Percentiles rank a stretch among this genome's conserved stretches.
These are phyloP conservation scores for Clarireedia paspali DNA, from an alignment of 2,329 filamentous ascomycete genomes.

Conservation along the genomic window DNA sequence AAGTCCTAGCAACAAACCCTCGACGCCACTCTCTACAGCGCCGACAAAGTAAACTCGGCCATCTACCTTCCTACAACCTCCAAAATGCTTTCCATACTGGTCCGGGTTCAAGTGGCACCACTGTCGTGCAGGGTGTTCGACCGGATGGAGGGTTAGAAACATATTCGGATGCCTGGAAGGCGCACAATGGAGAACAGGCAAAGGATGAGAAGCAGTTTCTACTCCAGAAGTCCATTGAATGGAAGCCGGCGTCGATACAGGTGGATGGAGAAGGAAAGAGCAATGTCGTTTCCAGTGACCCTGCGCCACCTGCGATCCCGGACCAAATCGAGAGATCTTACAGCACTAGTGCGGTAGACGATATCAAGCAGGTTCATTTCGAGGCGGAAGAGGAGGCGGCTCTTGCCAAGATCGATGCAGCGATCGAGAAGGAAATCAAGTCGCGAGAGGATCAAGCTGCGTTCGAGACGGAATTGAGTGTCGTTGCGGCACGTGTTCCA, in stretches of 20 bases:
- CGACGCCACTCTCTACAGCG: constrained; percentile 53
- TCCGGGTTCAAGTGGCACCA: constrained; percentile 33
- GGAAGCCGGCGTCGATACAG: constrained; percentile 52
- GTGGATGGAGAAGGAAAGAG: constrained; percentile 19
- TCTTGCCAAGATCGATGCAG: constrained; percentile 77
- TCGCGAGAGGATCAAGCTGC: constrained; percentile 38
- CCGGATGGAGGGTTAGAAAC: constrained; percentile 69
- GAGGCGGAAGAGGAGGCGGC: constrained; percentile 46
- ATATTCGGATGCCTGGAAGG: constrained; percentile 87
- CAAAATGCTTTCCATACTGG: constrained; percentile 68
- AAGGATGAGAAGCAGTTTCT: constrained; percentile 90
- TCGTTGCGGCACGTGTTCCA: constrained; percentile 25
- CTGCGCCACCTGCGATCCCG: constrained; percentile 5
- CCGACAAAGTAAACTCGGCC: constrained; percentile 39
- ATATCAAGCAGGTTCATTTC: constrained; percentile 27
- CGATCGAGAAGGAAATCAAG: constrained; percentile 68
- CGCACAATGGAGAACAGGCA: constrained; percentile 61
- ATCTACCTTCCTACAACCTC: constrained; percentile 50
- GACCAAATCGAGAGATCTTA: constrained; percentile 23
- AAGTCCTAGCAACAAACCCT: constrained; percentile 65
- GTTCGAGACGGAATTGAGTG: constrained; percentile 27
- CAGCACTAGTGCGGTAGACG: constrained; percentile 25
- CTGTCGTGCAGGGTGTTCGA: constrained; percentile 45
- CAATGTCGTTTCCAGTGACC: constrained; percentile 11
- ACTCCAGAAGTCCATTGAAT: constrained; percentile 81